Base-by-base conservation (phyloP, 805 yeast genomes). In the Diddensiella transvaalensis region DNA sequence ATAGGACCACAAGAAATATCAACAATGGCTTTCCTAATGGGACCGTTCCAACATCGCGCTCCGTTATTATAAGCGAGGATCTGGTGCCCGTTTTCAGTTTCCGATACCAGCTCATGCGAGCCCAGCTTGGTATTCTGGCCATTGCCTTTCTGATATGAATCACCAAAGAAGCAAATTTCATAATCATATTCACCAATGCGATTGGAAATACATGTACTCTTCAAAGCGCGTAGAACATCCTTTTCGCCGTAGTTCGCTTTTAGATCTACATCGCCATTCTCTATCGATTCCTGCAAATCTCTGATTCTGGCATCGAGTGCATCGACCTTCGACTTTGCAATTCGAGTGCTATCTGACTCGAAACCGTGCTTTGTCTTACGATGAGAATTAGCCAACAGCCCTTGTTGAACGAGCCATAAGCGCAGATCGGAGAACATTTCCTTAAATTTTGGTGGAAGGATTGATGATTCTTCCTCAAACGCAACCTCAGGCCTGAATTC, bases 31-130 rank as follows among this genome's bases (percentile, higher is more conserved):
- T 83, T 76, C 64, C 99, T 79, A 23, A 70, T 64, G 3, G 97
- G 97, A 0, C 99, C 99, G 63, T 89, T 87, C 96, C 98, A 91
- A 66, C 99, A 93, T 60, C 74, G 77, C 37, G 80, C 82, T 18
- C 99, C 99, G 17, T 71, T 61, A 3, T 65, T 70, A 61, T 73
- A 93, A 24, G 60, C 57, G 24, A 78, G 52, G n/a, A 49, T 51
- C 15, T 68, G 66, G 3, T 63, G 67, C 4, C 58, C 57, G 8
- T 56, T 52, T 22, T 50, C 48, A n/a, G 19, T 21, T 3, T 30
- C 37, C 8, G 41, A 10, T 19, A 22, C 6, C 13, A 23, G 15
- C 10, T 51, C 44, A 41, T 60, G 69, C 1, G 51, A 56, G 1
- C 95, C 95, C 44, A 87, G 74, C 24, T 69, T 65, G 0, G 77